Base-by-base conservation (phyloP, 2,329 filamentous ascomycete species). In the Fusarium abutilonis region DNA sequence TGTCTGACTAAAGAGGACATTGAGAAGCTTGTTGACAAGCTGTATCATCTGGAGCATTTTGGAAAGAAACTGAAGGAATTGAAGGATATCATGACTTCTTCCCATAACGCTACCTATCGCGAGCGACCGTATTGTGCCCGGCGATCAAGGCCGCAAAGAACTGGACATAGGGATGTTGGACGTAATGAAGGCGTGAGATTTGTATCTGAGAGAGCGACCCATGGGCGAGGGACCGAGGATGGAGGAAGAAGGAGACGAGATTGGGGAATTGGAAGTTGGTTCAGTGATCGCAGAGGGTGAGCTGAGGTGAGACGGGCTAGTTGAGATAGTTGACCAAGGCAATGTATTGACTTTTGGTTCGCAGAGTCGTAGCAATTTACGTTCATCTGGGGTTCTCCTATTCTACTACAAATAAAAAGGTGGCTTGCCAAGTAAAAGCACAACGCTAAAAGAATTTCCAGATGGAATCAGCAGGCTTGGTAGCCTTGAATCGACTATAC, bases 401-500 rank as follows among this genome's bases (percentile, higher is more conserved):
- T 21, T 13, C 13, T 38, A 38, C 17, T 21, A 38, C 17, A 21
- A 13, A 38, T 14, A 14, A 14, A 10, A 14, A 21, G 3, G 13
- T 17, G 11, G 6, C 13, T 13, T 21, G 19, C 13, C 19, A 19
- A 38, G 15, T 7, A 14, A 52, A 32, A 4, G 23, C 13, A 2
- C 32, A 10, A 1, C 7, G 13, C 34, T 71, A 81, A 57, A 82
- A 82, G 58, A 82, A 78, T 6, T 79, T 73, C 79, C 79, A 82
- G 10, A 81, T 66, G 3, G 79, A 81, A 56, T 81, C 77, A 1
- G 75, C 70, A 2, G 73, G 66, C 64, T 74, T 79, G 9, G 67
- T 71, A 52, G 72, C 74, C 72, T 82, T 82, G 56, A 81, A 82
- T 0, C 66, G 64, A 19, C 78, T 71, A 46, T 81, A 82, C 73